Evolutionary conservation across 1,139 yeast genomes (phyloP).

Genomic region (Nakaseomyces nivariensis): DNA sequence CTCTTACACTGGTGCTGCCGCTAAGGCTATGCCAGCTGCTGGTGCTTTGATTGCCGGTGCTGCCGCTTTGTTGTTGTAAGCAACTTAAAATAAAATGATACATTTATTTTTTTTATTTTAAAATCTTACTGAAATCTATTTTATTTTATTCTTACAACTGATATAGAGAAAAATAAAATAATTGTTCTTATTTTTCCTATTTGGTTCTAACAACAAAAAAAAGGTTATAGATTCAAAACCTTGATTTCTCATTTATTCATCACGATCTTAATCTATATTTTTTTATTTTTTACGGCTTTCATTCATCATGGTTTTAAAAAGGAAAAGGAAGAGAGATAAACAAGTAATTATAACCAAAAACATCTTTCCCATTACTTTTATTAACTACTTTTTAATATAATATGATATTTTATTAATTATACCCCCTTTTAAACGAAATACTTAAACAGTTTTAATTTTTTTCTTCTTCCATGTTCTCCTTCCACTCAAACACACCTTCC

Average conservation of each 20-base stretch:
- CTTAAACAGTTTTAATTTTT: neutral
- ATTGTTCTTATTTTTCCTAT: too few species aligned
- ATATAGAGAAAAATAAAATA: too few species aligned
- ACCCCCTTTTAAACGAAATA: neutral
- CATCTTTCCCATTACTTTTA: neutral
- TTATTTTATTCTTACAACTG: neutral
- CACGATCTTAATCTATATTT: constrained; percentile 3
- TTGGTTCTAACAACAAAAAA: neutral
- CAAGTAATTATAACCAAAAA: neutral
- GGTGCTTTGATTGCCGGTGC: constrained; percentile 33
- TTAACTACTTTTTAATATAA: constrained; percentile 1
- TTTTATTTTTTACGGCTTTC: constrained; percentile 2
- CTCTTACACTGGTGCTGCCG: constrained; percentile 30
- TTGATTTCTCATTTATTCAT: constrained; percentile 1
- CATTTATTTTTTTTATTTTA: neutral
- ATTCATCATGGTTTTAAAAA: constrained; percentile 1
- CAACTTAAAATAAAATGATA: constrained; percentile 1
- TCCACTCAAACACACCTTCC: neutral
- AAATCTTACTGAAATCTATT: neutral
- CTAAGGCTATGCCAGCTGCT: constrained; percentile 31
- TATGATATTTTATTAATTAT: neutral
- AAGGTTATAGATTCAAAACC: neutral
- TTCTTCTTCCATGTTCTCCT: neutral
- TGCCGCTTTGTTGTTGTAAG: constrained; percentile 32
- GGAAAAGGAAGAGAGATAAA: neutral